Conservation (phyloP, 805 yeast genomes). For the Pichia cephalocereana region DNA sequence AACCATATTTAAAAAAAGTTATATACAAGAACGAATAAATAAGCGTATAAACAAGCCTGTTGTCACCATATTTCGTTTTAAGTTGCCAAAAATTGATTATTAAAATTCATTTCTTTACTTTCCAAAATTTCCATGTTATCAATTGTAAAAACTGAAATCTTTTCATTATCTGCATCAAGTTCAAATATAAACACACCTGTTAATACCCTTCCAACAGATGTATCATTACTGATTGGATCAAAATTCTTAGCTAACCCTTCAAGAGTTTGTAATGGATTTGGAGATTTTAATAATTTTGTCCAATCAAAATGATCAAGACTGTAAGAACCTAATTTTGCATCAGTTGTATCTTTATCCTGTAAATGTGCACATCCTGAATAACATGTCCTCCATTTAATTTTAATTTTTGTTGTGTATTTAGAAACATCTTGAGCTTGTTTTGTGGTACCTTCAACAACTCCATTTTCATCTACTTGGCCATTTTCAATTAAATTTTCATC, state of each 20-base stretch:
- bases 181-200: conserved; percentile 60
- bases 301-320: conserved; percentile 15
- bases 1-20: background rate
- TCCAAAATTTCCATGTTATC: conserved; percentile 58
- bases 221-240: background rate
- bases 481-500: conserved; percentile 15
- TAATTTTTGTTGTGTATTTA: conserved; percentile 38
- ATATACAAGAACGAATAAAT: background rate
- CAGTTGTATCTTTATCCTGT: conserved; percentile 16
- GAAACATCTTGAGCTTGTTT: conserved; percentile 18
- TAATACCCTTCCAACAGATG: conserved; percentile 28
- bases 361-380: conserved; percentile 43
- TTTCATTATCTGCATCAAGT: conserved; percentile 43
- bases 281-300: conserved; percentile 12
- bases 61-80: background rate
- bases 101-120: conserved; percentile 20
- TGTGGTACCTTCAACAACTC: background rate
- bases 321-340: conserved; percentile 21
- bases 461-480: background rate
- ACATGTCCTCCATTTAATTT: conserved; percentile 52
- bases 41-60: no score
- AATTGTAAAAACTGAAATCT: conserved; percentile 52
- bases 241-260: conserved; percentile 8
- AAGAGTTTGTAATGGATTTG: conserved; percentile 8
- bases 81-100: conserved; percentile 7